Evolutionary conservation across 768 basidiomycete species (phyloP).

Genomic region (Collybia sordida): DNA sequence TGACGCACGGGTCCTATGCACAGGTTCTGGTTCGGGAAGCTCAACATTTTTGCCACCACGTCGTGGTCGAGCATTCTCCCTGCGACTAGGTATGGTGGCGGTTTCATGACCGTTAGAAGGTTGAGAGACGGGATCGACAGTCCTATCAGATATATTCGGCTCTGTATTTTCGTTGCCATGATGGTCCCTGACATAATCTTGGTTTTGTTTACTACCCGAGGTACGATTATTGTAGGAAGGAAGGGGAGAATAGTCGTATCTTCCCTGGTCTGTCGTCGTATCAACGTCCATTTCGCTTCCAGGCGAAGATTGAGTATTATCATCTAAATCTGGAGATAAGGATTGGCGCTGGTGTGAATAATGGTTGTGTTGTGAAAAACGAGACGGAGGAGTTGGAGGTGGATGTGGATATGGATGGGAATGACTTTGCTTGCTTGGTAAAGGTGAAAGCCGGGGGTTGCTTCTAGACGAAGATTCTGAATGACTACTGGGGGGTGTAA

Average conservation of each 20-base stretch:
- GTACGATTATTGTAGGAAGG: not conserved
- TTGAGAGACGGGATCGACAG: not conserved
- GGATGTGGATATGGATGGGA: slow-evolving; percentile 14
- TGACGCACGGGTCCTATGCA: slow-evolving; percentile 11
- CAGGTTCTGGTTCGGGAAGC: slow-evolving; percentile 4
- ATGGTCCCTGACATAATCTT: slow-evolving; percentile 1
- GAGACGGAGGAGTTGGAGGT: slow-evolving; percentile 10
- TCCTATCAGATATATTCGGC: not conserved
- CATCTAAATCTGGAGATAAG: not conserved
- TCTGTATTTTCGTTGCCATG: slow-evolving; percentile 1
- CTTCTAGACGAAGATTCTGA: slow-evolving; percentile 10
- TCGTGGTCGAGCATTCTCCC: slow-evolving; percentile 6
- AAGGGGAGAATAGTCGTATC: not conserved
- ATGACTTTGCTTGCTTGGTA: slow-evolving; percentile 11
- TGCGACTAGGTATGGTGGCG: slow-evolving; percentile 5
- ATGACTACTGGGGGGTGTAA: slow-evolving; percentile 9
- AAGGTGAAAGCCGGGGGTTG: slow-evolving; percentile 8
- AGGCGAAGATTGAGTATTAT: not conserved
- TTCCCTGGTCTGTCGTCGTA: not conserved
- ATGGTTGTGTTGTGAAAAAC: slow-evolving; percentile 5
- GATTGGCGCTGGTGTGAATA: slow-evolving; percentile 2
- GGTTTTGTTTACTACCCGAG: not conserved
- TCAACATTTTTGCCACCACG: slow-evolving; percentile 11
- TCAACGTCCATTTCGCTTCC: not conserved
- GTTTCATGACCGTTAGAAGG: not conserved